phyloP scores from a whole-genome alignment of 345 rosid species.

The Anacardium occidentale region DNA sequence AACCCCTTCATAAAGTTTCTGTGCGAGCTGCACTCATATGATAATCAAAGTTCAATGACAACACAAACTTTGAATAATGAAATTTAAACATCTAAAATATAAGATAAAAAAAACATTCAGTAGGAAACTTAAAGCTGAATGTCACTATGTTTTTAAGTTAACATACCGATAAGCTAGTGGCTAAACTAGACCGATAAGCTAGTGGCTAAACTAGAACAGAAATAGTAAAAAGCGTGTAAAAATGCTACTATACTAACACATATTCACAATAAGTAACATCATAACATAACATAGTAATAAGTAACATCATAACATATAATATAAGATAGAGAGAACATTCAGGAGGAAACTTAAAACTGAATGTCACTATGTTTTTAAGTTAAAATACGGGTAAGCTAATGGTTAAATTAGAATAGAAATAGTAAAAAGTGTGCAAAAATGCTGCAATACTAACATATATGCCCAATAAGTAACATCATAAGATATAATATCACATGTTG shows the following conservation, averaged over 20 bases:
- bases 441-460: background rate
- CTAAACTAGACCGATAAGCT: too few species aligned
- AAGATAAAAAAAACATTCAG: background rate
- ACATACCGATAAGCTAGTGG: too few species aligned
- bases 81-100: background rate
- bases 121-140: background rate
- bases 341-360: background rate
- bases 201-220: background rate
- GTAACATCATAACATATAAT: too few species aligned
- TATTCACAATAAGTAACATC: background rate
- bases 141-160: background rate
- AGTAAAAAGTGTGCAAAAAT: background rate
- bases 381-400: background rate
- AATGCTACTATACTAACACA: background rate
- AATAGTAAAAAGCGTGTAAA: background rate
- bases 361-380: background rate
- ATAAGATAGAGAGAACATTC: background rate
- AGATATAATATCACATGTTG: background rate
- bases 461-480: constrained; percentile 3
- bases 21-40: constrained; percentile 74
- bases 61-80: background rate
- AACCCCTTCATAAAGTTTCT: constrained; percentile 93
- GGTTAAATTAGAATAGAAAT: background rate
- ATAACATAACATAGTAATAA: too few species aligned
- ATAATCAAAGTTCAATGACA: constrained; percentile 20